Conservation (phyloP, 1,284 basidiomycete genomes). For the Paramarasmius palmivorus region DNA sequence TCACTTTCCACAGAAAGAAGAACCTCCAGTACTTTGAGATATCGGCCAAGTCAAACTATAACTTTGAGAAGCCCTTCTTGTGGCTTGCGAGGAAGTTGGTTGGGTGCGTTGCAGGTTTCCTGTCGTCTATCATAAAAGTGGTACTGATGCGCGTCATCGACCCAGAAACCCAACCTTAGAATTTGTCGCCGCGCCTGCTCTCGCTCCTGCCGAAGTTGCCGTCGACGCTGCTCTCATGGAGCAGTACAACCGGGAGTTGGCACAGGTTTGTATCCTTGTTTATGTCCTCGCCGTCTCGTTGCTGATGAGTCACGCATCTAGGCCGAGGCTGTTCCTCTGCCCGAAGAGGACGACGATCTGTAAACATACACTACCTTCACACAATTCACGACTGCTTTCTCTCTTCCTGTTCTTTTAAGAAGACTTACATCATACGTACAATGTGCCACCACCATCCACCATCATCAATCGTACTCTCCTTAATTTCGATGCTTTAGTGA, state of each 20-base stretch:
- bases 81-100: constrained; percentile 99
- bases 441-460: background rate
- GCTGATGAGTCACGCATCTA: constrained; percentile 24
- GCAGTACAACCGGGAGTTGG: constrained; percentile 84
- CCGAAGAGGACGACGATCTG: constrained; percentile 80
- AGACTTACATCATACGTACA: background rate
- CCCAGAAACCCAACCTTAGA: constrained; percentile 84
- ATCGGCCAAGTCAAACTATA: constrained; percentile 99
- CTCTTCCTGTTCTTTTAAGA: background rate
- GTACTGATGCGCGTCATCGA: background rate
- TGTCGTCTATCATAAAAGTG: background rate
- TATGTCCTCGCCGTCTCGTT: background rate
- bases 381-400: constrained; percentile 20
- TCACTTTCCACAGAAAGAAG: constrained; percentile 99
- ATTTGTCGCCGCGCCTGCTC: constrained; percentile 95
- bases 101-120: constrained; percentile 60
- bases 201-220: constrained; percentile 91
- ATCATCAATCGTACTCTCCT: constrained; percentile 3
- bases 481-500: background rate
- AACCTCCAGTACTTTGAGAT: constrained; percentile 99
- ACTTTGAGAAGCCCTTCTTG: constrained; percentile 99
- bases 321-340: constrained; percentile 76
- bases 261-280: constrained; percentile 45
- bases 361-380: too few species aligned
- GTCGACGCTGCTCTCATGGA: constrained; percentile 84